Base-by-base conservation (phyloP, 2,329 filamentous ascomycete species). In the Dactylonectria macrodidyma region DNA sequence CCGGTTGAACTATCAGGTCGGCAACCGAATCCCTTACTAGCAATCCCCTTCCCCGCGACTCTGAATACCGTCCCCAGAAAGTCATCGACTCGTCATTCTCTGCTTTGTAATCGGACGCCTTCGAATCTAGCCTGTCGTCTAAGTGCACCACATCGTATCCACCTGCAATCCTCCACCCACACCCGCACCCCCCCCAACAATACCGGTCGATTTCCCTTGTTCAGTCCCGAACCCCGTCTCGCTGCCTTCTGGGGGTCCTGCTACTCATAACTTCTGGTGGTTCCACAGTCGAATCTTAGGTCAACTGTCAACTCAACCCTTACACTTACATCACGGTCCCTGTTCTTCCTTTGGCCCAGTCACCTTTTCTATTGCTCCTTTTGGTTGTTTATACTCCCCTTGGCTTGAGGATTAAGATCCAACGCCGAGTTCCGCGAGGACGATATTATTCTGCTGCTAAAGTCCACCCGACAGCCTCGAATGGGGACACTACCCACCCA, bases 81-180 rank as follows among this genome's bases (percentile, higher is more conserved):
- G 41, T 54, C 30, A 16, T 50, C 30, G 16, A 44, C 41, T 58
- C 41, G 19, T 10, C 48, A 24, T 54, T 48, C 24, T 24, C 26
- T 57, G 66, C 66, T 68, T 68, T 57, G 66, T 68, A 65, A 68
- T 68, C 62, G 34, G 48, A 46, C 33, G 57, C 51, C 16, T 60
- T 60, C 41, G n/a, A 58, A 44, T 24, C 56, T 52, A 41, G 56
- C 51, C 54, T 55, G 30, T 41, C 59, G n/a, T 58, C 46, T 33
- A 30, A 57, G 52, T 51, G 51, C 52, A 33, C 24, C 52, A 30
- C 51, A 30, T 22, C 36, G 30, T 54, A 55, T 52, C 61, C 52
- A 65, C 66, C 38, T 38, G 41, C 36, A 48, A 30, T 55, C 60
- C 14, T n/a, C 56, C 19, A 46, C 54, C 19, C 44, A 46, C 44